Evolutionary conservation across 106 monocot genomes (phyloP).

Genomic region (Apostasia ramifera): DNA sequence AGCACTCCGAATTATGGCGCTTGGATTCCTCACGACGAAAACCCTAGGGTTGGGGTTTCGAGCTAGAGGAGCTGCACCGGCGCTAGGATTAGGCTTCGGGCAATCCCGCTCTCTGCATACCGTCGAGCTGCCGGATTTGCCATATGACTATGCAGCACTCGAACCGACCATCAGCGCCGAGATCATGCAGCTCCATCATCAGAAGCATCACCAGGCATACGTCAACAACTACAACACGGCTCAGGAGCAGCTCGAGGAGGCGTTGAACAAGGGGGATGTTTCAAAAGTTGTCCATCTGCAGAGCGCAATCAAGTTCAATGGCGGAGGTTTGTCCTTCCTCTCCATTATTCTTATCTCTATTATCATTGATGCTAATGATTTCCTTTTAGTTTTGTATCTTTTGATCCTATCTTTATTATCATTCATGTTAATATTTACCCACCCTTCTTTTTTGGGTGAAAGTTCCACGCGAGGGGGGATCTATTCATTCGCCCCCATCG

Average conservation of each 20-base stretch:
- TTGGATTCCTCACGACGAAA: conserved; percentile 43
- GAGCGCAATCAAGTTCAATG: conserved; percentile 96
- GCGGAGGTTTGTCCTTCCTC: conserved; percentile 58
- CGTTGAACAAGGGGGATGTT: conserved; percentile 70
- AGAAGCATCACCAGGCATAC: conserved; percentile 98
- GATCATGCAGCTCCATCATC: conserved; percentile 96
- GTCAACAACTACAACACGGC: conserved; percentile 95
- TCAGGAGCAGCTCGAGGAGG: conserved; percentile 86
- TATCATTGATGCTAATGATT: background rate
- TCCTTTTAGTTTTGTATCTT: background rate
- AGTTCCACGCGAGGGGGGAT: too few relatives aligned
- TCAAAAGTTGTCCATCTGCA: conserved; percentile 77
- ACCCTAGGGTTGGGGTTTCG: conserved; percentile 12
- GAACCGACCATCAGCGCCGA: conserved; percentile 95
- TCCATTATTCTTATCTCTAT: background rate
- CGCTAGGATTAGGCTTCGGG: conserved; percentile 5
- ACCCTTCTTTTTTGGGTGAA: too few relatives aligned
- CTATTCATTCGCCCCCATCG: too few relatives aligned
- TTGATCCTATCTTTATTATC: too few relatives aligned
- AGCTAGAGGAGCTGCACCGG: background rate
- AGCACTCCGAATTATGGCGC: conserved; percentile 21
- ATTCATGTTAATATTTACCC: too few relatives aligned
- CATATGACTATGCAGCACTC: conserved; percentile 88
- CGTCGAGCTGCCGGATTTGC: conserved; percentile 76
- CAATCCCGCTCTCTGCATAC: conserved; percentile 42